Percentiles rank a stretch among this genome's conserved stretches.
Conservation (phyloP, 2,329 filamentous ascomycete species). For the Harringtonia lauricola region DNA sequence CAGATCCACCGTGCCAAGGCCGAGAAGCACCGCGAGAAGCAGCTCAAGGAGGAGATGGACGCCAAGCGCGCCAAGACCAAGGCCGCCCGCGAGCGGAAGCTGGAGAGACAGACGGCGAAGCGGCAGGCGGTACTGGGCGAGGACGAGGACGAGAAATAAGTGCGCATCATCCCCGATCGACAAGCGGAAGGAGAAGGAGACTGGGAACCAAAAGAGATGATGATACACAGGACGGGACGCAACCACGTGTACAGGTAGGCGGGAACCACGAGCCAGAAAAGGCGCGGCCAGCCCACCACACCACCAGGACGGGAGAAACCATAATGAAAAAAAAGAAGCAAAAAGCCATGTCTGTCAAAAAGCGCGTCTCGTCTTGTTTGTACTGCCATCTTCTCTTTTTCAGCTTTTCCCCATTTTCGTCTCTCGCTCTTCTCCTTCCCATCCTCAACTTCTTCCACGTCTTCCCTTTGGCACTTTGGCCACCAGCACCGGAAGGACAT, state of each 20-base stretch:
- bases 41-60: slow-evolving; percentile 99
- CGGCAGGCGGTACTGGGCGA: slow-evolving; percentile 74
- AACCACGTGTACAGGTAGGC: neutral
- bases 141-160: slow-evolving; percentile 41
- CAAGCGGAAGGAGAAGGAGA: neutral
- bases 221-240: neutral
- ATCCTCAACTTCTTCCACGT: slow-evolving; percentile 28
- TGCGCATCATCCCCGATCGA: neutral
- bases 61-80: slow-evolving; percentile 99
- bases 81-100: slow-evolving; percentile 97
- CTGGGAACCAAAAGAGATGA: slow-evolving; percentile 17
- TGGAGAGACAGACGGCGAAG: slow-evolving; percentile 87
- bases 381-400: neutral
- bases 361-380: neutral
- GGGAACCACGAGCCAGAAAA: neutral
- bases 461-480: no score
- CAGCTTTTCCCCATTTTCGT: neutral
- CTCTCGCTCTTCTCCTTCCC: neutral
- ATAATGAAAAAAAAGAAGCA: slow-evolving; percentile 1
- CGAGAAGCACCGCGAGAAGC: slow-evolving; percentile 92
- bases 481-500: neutral
- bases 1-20: slow-evolving; percentile 99
- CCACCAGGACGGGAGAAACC: slow-evolving; percentile 2
- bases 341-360: neutral
- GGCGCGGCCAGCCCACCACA: no score